Evolutionary conservation across 306 rosid genomes (phyloP), one percentile per base, ranked within the genome.

Genomic region (Benincasa hispida): DNA sequence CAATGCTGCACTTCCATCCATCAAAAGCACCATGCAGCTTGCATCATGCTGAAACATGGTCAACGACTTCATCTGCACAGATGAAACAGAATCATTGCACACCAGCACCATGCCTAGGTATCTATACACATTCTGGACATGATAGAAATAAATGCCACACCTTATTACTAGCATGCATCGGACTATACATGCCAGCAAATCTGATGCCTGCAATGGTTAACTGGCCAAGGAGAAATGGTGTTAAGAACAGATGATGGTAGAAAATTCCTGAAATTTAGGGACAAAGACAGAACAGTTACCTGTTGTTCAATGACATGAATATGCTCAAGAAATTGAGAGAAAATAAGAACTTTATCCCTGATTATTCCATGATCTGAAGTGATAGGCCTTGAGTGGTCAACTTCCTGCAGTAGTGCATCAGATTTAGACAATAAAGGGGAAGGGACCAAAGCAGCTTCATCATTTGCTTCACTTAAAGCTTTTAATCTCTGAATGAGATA

Each of bases 1-100:
- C 88, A 94, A 72, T 30, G 98, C 98, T 76, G 97, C 97, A 90
- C 96, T 94, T 79, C 98, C 98, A 83, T 94, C 97, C 98, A 94
- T 94, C 86, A 94, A 79, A 82, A 94, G 97, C 59, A 85, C 98
- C 87, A 86, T 83, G 84, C 97, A 94, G 81, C 84, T 81, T 65
- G 90, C 74, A 85, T 94, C 95, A 85, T 90, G 87, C 87, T 89
- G 96, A 84, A 94, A 94, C 79, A 9, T 82, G 80, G 89, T 68
- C 83, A 94, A 80, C 48, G 98, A 90, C 92, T 92, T 94, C 83
- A 91, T 87, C 98, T 94, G 88, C 65, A 85, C 66, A 74, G 80
- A 77, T 69, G 78, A 81, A 86, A 61, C 55, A 55, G 58, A 77
- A 76, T 75, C 75, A 82, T 73, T 70, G 22, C 37, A 47, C 50